Conservation (phyloP, 2,329 filamentous ascomycete species). For the Epichloe baconii region DNA sequence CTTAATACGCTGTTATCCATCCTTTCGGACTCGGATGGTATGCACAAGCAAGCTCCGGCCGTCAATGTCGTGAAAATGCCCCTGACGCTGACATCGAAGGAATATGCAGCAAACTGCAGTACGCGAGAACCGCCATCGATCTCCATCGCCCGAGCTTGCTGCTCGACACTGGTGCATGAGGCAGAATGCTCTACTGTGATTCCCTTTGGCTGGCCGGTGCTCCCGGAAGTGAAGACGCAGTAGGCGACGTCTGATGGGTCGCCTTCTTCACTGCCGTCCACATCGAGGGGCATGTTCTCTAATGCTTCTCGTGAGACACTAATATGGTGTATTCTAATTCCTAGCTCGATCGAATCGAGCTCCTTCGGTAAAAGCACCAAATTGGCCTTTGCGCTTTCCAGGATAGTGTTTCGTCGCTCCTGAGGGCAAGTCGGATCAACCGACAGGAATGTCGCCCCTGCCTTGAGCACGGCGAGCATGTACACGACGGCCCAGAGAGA, state of each 20-base stretch:
- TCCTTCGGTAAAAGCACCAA: too few species aligned
- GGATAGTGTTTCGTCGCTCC: too few species aligned
- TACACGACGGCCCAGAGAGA: too few species aligned
- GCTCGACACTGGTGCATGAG: background rate
- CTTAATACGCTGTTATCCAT: conserved; percentile 11
- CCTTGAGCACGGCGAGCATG: too few species aligned
- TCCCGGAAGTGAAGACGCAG: background rate
- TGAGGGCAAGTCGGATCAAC: too few species aligned
- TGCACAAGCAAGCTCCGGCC: background rate
- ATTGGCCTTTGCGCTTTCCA: too few species aligned
- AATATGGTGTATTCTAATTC: background rate
- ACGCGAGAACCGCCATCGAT: conserved; percentile 1
- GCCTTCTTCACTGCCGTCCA: too few species aligned
- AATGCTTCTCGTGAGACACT: background rate
- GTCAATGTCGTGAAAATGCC: background rate
- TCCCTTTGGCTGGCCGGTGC: conserved; percentile 14
- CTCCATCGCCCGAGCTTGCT: conserved; percentile 1
- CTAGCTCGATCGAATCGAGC: too few species aligned
- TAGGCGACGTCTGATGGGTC: background rate
- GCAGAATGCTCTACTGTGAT: conserved; percentile 10
- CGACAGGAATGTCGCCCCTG: too few species aligned
- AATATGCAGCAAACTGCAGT: conserved; percentile 6
- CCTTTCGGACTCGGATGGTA: background rate
- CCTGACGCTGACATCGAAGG: conserved; percentile 5
- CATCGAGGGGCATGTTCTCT: too few species aligned